phyloP scores from a whole-genome alignment of 306 rosid species.

The Geum urbanum region DNA sequence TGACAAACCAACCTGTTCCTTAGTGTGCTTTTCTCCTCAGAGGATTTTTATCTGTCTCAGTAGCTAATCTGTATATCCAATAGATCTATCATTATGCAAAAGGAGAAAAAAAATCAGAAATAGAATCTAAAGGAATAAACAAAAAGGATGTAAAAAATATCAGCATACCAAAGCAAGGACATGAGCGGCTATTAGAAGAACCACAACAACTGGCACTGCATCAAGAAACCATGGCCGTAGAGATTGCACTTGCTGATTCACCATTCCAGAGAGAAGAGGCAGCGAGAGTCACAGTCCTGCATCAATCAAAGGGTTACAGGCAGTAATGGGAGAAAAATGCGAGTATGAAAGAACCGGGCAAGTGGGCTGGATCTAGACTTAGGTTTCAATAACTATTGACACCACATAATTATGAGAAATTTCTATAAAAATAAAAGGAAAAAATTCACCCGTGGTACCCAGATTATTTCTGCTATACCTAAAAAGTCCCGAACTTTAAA shows the following conservation, averaged over 20 bases:
- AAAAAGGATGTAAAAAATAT: not conserved
- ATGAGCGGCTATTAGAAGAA: slow-evolving; percentile 68
- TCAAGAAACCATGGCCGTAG: slow-evolving; percentile 71
- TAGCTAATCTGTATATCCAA: slow-evolving; percentile 86
- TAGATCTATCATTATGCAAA: slow-evolving; percentile 43
- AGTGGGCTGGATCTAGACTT: not conserved
- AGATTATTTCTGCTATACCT: no score
- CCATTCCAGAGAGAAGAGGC: slow-evolving; percentile 36
- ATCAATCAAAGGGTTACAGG: not conserved
- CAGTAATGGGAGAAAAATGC: not conserved
- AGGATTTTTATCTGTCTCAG: slow-evolving; percentile 65
- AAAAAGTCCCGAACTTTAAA: no score
- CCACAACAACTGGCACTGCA: slow-evolving; percentile 46
- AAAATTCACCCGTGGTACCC: no score
- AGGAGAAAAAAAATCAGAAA: slow-evolving; percentile 12
- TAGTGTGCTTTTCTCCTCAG: slow-evolving; percentile 74
- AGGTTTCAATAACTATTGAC: not conserved
- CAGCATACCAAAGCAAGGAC: slow-evolving; percentile 72
- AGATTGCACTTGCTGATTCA: slow-evolving; percentile 36
- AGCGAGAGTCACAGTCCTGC: not conserved
- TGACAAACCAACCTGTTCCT: slow-evolving; percentile 21
- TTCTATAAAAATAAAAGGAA: no score
- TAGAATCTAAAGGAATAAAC: not conserved
- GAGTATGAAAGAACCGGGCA: not conserved
- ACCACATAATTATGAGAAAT: not conserved